Percentiles rank a stretch among this genome's conserved stretches.
Conservation (phyloP, 108 stramenopile species). For the Nitzschia sp. region DNA sequence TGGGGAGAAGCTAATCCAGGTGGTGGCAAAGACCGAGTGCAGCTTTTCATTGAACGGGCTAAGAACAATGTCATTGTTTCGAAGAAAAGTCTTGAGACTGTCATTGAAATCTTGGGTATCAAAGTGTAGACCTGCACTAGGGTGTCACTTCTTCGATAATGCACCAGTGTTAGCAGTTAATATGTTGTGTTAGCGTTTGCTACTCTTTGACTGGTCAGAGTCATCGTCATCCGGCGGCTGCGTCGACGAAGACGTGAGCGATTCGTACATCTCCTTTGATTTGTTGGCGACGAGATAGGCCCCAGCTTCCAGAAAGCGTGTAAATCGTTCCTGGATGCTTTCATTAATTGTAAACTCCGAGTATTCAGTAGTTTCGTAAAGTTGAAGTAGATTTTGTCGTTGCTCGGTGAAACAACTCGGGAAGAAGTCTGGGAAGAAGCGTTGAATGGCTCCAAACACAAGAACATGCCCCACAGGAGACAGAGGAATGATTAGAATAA, state of each 20-base stretch:
- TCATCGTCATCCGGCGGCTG: not conserved
- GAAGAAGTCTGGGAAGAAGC: constrained; percentile 97
- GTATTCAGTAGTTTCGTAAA: constrained; percentile 88
- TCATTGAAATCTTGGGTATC: constrained; percentile 62
- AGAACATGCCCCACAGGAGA: constrained; percentile 96
- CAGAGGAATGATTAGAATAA: constrained; percentile 95
- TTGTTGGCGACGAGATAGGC: constrained; percentile 31
- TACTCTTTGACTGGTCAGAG: not conserved
- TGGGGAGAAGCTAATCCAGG: constrained; percentile 89
- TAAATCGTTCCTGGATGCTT: constrained; percentile 37
- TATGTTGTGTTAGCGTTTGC: not conserved
- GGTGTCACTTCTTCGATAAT: not conserved
- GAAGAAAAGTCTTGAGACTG: constrained; percentile 57
- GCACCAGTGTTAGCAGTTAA: not conserved
- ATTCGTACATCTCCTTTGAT: constrained; percentile 26
- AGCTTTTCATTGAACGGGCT: constrained; percentile 81
- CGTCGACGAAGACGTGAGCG: not conserved
- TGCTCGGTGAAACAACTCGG: constrained; percentile 96
- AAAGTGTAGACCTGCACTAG: constrained; percentile 2
- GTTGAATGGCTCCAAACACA: constrained; percentile 95
- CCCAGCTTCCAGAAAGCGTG: constrained; percentile 38
- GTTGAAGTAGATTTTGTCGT: constrained; percentile 90
- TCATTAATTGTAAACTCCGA: constrained; percentile 85
- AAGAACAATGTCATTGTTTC: constrained; percentile 70
- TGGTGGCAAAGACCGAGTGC: constrained; percentile 81